A percentile compares a stretch with the other conserved stretches of the same genome.
Conservation (phyloP, 1,284 basidiomycete species). For the Malassezia cuniculi region DNA sequence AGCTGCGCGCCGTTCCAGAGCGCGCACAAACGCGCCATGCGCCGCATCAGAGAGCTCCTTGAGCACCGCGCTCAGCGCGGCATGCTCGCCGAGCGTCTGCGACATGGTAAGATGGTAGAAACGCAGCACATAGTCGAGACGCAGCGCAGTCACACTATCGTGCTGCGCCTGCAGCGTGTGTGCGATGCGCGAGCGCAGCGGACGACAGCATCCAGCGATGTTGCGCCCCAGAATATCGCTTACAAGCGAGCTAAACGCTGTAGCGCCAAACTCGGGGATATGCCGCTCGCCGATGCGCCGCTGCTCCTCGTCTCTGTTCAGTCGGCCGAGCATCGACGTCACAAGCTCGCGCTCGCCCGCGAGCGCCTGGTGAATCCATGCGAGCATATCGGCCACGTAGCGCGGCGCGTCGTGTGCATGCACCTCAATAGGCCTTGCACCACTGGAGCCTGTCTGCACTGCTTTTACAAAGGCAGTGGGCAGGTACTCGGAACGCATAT, state of each 20-base stretch:
- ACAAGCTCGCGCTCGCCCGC: constrained; percentile 73
- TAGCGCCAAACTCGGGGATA: background rate
- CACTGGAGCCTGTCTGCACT: too few species aligned
- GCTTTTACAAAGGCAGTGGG: constrained; percentile 67
- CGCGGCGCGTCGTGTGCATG: constrained; percentile 92
- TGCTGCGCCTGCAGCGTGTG: constrained; percentile 87
- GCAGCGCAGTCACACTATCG: constrained; percentile 77
- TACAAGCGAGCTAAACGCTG: constrained; percentile 42
- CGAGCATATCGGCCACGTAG: constrained; percentile 95
- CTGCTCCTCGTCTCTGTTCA: constrained; percentile 18
- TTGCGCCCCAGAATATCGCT: constrained; percentile 67
- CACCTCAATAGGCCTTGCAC: constrained; percentile 85
- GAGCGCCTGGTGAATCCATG: constrained; percentile 93
- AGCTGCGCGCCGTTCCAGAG: constrained; percentile 23
- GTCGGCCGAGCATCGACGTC: constrained; percentile 18
- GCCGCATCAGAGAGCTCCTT: constrained; percentile 51
- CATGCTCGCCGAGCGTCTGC: constrained; percentile 70
- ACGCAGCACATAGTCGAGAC: constrained; percentile 80
- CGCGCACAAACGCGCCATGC: constrained; percentile 23
- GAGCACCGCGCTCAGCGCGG: constrained; percentile 62
- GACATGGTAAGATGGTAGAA: constrained; percentile 88
- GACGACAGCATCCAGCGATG: constrained; percentile 70
- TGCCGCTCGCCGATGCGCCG: constrained; percentile 5
- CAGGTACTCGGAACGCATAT: constrained; percentile 67
- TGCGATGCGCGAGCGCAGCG: constrained; percentile 65